These are phyloP conservation scores for Benincasa hispida DNA, from an alignment of 306 rosid genomes.

Conservation along the genomic window DNA sequence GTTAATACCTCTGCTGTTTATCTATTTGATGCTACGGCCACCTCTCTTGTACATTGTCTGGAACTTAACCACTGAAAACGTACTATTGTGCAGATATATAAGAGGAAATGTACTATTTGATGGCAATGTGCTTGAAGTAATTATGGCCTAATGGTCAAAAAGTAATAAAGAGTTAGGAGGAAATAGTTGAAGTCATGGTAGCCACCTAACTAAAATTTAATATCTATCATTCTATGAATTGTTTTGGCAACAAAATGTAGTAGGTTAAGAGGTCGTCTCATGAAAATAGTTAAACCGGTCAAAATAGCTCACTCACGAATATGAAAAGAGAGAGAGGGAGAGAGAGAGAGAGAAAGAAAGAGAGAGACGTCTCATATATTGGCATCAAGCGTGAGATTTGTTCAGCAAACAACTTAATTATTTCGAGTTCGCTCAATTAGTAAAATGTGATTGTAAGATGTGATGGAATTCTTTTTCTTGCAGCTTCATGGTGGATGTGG, in stretches of 20 bases:
- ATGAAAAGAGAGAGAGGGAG: too few species aligned
- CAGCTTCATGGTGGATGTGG: conserved; percentile 77
- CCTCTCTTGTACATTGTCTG: background rate
- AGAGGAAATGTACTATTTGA: too few species aligned
- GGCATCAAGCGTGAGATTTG: background rate
- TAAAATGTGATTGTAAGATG: background rate
- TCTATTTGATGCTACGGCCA: background rate
- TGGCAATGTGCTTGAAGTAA: background rate
- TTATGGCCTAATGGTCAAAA: too few species aligned
- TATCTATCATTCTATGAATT: too few species aligned
- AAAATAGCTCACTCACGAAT: too few species aligned
- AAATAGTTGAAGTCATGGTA: too few species aligned
- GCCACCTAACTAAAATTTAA: too few species aligned
- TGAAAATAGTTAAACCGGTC: too few species aligned
- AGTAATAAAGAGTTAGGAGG: too few species aligned
- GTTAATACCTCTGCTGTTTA: conserved; percentile 9
- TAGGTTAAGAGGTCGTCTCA: too few species aligned
- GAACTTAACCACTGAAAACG: background rate
- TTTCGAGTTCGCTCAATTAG: background rate
- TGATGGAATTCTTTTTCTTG: conserved; percentile 14
- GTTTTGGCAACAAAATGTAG: too few species aligned
- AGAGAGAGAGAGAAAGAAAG: too few species aligned
- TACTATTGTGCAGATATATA: background rate
- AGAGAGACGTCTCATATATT: background rate
- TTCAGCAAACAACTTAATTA: background rate